phyloP scores from a whole-genome alignment of 23 red algal genomes.

The Gracilariopsis chorda region DNA sequence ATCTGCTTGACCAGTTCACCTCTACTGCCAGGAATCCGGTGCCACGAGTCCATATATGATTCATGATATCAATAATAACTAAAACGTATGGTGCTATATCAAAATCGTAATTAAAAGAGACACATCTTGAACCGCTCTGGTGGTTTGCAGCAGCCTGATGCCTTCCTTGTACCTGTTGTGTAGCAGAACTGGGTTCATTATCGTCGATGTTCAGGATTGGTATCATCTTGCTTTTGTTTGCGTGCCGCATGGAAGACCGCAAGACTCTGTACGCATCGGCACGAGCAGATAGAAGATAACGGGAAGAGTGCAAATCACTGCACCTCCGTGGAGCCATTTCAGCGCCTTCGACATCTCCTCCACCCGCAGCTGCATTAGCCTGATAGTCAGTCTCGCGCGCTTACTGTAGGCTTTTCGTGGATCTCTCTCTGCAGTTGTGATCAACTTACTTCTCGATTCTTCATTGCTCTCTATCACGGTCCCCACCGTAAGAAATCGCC shows the following conservation, averaged over 20 bases:
- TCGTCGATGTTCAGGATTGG: background rate
- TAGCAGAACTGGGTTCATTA: background rate
- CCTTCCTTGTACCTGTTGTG: background rate
- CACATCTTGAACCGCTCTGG: background rate
- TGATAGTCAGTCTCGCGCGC: background rate
- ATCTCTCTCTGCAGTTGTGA: background rate
- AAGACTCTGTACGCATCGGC: background rate
- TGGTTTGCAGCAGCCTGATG: no score
- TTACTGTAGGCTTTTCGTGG: background rate
- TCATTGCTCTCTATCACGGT: background rate
- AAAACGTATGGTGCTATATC: background rate
- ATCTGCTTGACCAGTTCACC: background rate
- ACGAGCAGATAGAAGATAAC: constrained; percentile 1
- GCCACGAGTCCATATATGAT: background rate
- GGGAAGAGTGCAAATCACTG: background rate
- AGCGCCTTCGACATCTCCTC: background rate
- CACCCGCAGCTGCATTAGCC: background rate
- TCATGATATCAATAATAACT: constrained; percentile 14
- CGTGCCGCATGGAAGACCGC: background rate
- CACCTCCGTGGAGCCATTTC: background rate
- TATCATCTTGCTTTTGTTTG: background rate
- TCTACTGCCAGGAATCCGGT: background rate
- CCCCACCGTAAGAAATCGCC: background rate
- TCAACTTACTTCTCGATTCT: background rate
- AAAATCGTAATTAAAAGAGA: constrained; percentile 1